Conservation (phyloP, 148 eudicot species). For the Polygonum aviculare region DNA sequence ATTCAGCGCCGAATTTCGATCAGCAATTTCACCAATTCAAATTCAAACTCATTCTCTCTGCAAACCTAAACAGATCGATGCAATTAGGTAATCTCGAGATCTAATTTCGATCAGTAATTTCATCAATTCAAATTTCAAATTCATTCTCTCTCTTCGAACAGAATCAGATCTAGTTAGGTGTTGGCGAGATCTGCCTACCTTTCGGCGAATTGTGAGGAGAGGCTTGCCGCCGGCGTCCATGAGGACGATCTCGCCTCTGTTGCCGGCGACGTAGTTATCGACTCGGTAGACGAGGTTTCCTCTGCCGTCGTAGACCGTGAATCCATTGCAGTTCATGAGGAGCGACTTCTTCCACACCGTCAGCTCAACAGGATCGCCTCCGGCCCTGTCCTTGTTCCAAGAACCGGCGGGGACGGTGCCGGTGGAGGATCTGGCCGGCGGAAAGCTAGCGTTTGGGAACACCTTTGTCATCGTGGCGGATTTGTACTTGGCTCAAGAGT, state of each 20-base stretch:
- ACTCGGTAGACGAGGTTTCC: slow-evolving; percentile 74
- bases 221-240: slow-evolving; percentile 64
- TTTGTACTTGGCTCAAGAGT: not conserved
- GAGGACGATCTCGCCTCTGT: slow-evolving; percentile 35
- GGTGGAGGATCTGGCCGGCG: not conserved
- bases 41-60: too few relatives aligned
- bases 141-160: too few relatives aligned
- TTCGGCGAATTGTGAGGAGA: slow-evolving; percentile 71
- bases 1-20: too few relatives aligned
- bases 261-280: slow-evolving; percentile 43
- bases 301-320: slow-evolving; percentile 51
- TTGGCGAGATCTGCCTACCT: slow-evolving; percentile 27
- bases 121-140: not conserved
- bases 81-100: too few relatives aligned
- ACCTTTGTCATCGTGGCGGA: not conserved
- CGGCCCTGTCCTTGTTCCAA: not conserved
- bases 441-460: not conserved
- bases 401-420: not conserved
- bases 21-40: too few relatives aligned
- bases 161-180: not conserved
- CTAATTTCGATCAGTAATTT: not conserved
- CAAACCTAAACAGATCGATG: too few relatives aligned
- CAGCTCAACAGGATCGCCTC: slow-evolving; percentile 12
- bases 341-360: slow-evolving; percentile 77
- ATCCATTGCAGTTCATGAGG: slow-evolving; percentile 57